Evolutionary conservation across 768 basidiomycete species (phyloP).

Genomic region (Boletus speciosus): DNA sequence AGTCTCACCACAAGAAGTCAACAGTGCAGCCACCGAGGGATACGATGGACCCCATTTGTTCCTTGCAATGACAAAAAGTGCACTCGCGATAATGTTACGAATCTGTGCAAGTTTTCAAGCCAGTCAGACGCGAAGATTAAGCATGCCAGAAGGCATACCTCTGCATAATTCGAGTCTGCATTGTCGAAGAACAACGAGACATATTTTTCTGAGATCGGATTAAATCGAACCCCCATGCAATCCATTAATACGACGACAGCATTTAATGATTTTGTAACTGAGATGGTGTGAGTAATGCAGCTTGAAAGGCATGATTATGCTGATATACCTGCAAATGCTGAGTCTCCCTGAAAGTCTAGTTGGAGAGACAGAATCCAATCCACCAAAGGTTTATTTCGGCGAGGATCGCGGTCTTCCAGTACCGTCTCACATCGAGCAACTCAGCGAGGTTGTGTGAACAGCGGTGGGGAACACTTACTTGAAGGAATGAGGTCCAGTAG

Average conservation of each 20-base stretch:
- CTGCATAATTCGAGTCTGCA: slow-evolving; percentile 79
- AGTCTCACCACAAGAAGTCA: slow-evolving; percentile 49
- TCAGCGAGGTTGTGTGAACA: not conserved
- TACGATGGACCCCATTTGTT: slow-evolving; percentile 71
- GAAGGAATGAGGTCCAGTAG: slow-evolving; percentile 71
- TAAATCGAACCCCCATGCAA: slow-evolving; percentile 62
- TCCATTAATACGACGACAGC: slow-evolving; percentile 67
- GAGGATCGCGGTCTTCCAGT: slow-evolving; percentile 72
- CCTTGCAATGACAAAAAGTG: slow-evolving; percentile 53
- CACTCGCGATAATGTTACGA: slow-evolving; percentile 63
- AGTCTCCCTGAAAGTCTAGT: slow-evolving; percentile 80
- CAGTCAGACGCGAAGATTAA: not conserved
- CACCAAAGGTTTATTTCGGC: slow-evolving; percentile 67
- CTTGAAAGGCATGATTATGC: not conserved
- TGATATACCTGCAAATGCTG: slow-evolving; percentile 77
- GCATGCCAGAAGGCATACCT: slow-evolving; percentile 43
- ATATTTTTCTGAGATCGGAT: slow-evolving; percentile 63
- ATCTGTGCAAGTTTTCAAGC: slow-evolving; percentile 43
- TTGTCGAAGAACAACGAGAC: slow-evolving; percentile 69
- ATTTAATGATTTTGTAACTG: slow-evolving; percentile 76
- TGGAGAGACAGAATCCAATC: slow-evolving; percentile 75
- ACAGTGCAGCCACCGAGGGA: slow-evolving; percentile 49
- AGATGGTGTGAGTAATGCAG: slow-evolving; percentile 8
- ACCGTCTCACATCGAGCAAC: slow-evolving; percentile 32
- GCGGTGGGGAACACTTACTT: slow-evolving; percentile 12